Conservation (phyloP, 1,139 yeast species). For the Diutina scorzettiae region DNA sequence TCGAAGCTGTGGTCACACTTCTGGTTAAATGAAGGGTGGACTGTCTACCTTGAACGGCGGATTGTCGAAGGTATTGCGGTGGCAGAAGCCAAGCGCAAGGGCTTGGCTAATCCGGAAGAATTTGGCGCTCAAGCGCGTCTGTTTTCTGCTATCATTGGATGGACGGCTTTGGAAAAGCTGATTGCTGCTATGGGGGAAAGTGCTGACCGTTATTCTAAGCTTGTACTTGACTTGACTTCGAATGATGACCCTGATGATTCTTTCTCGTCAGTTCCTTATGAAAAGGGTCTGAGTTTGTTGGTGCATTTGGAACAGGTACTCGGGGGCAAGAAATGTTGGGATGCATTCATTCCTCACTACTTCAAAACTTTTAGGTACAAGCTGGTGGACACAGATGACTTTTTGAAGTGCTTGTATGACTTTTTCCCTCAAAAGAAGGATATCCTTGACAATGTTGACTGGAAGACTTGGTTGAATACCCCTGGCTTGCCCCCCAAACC, state of each 20-base stretch:
- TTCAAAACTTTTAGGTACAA: constrained; percentile 20
- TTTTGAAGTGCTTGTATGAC: constrained; percentile 20
- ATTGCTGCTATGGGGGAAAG: constrained; percentile 13
- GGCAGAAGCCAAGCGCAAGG: constrained; percentile 15
- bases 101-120: constrained; percentile 11
- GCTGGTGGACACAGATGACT: constrained; percentile 21
- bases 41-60: constrained; percentile 26
- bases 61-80: constrained; percentile 22
- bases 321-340: constrained; percentile 19
- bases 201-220: constrained; percentile 12
- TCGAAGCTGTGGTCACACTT: constrained; percentile 28
- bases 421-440: constrained; percentile 15
- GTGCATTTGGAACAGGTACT: constrained; percentile 18
- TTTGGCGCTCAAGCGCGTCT: constrained; percentile 23
- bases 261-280: constrained; percentile 25
- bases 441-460: constrained; percentile 15
- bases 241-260: constrained; percentile 23
- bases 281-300: constrained; percentile 25
- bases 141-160: constrained; percentile 21
- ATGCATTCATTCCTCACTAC: constrained; percentile 22
- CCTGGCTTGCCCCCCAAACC: constrained; percentile 23
- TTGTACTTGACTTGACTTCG: constrained; percentile 19
- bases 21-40: constrained; percentile 31
- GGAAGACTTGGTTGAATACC: constrained; percentile 20
- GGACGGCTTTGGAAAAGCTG: constrained; percentile 18